phyloP scores from a whole-genome alignment of 208 protist species.

The Crithidia bombi region DNA sequence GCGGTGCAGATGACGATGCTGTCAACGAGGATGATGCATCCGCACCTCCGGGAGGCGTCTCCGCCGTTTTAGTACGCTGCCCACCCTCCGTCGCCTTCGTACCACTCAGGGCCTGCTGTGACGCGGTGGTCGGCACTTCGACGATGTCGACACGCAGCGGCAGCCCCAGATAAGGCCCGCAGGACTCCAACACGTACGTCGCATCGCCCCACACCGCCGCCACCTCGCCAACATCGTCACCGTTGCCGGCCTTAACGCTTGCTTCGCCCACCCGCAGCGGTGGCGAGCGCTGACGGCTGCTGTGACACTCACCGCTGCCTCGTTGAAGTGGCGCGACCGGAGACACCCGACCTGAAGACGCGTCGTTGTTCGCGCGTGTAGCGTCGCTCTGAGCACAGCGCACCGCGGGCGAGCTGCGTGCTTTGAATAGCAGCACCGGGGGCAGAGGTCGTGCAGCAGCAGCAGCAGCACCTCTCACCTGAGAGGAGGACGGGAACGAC shows the following conservation, averaged over 20 bases:
- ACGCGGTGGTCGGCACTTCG: not conserved
- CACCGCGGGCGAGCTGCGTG: not conserved
- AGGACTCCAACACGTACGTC: not conserved
- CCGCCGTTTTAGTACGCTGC: not conserved
- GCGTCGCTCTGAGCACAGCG: not conserved
- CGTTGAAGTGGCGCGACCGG: not conserved
- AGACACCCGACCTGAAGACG: not conserved
- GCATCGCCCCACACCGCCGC: not conserved
- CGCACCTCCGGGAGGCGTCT: too few relatives aligned
- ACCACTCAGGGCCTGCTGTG: not conserved
- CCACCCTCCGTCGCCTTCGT: too few relatives aligned
- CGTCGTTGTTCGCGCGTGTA: not conserved
- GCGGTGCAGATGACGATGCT: not conserved
- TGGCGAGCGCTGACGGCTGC: not conserved
- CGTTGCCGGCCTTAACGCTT: not conserved
- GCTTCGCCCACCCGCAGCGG: not conserved
- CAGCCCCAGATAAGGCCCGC: constrained; percentile 1
- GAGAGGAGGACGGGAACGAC: not conserved
- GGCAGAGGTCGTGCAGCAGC: not conserved
- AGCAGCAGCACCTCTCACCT: not conserved
- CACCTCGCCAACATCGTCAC: not conserved
- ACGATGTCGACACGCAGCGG: constrained; percentile 4
- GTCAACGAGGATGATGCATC: not conserved
- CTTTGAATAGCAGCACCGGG: not conserved
- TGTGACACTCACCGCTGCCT: not conserved